Evolutionary conservation across 2,329 filamentous ascomycete genomes (phyloP), one percentile per base, ranked within the genome.

Genomic region (Colletotrichum plurivorum): DNA sequence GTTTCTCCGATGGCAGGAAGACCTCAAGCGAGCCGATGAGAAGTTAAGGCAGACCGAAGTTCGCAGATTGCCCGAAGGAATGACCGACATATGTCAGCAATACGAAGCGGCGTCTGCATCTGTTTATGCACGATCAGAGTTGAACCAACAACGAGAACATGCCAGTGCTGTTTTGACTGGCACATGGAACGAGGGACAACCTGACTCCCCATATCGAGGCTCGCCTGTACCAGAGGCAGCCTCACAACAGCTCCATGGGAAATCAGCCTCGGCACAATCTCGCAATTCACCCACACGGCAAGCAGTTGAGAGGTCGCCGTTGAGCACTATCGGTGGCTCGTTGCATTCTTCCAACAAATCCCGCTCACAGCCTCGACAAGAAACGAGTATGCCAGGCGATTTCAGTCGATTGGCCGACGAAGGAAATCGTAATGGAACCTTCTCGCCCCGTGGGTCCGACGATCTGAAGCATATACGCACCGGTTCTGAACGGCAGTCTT

Each of bases 1-100:
- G 49, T 98, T 92, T 83, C 76, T 89, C 52, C 89, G 90, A 68
- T 99, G 96, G 96, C 84, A 84, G 58, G 85, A 90, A 20, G 95
- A 97, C 74, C 84, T 98, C 31, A 85, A 85, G 72, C 85, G 86
- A 64, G 91, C 88, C 13, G 88, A 90, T 71, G 80, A 65, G 80
- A 86, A 78, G 80, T 22, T 70, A 12, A 76, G 74, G 22, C 78
- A 81, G 25, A 48, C 49, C 1, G 27, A 36, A n/a, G 5, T 53
- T 31, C 57, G 56, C 8, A 67, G 79, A 71, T 65, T 74, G 18
- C 48, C 71, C 62, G 77, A 72, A 66, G 77, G 59, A 73, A 63
- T 54, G 15, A 20, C 18, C 74, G 73, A 73, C 16, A 6, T 39
- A 41, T 51, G 36, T 16, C 58, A 46, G 39, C 77, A 80, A 54